A percentile compares a stretch with the other conserved stretches of the same genome.
phyloP scores from a whole-genome alignment of 2,329 filamentous ascomycete species.

The Aaosphaeria pasadenensis region DNA sequence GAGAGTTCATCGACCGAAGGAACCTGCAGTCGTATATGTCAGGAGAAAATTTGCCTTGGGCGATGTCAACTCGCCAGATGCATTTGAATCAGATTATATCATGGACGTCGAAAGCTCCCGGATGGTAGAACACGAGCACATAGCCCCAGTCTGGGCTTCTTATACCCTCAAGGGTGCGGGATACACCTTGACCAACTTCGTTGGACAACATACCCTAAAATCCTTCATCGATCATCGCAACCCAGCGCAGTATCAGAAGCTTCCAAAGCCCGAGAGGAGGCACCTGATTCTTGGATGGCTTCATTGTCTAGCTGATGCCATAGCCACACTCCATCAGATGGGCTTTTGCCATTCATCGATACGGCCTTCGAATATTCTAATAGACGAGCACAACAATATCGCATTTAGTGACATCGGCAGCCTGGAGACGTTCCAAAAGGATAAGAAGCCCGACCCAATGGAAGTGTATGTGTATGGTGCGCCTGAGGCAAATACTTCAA shows the following conservation, averaged over 20 bases:
- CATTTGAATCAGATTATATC: constrained; percentile 51
- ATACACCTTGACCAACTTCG: constrained; percentile 65
- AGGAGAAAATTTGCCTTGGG: constrained; percentile 58
- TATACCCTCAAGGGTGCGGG: constrained; percentile 64
- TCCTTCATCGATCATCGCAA: constrained; percentile 62
- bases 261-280: constrained; percentile 60
- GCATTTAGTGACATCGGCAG: constrained; percentile 62
- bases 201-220: constrained; percentile 64
- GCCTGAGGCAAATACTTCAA: constrained; percentile 53
- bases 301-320: constrained; percentile 66
- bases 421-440: constrained; percentile 49
- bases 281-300: constrained; percentile 69
- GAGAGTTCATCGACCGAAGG: constrained; percentile 64
- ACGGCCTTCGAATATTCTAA: constrained; percentile 66
- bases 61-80: constrained; percentile 22
- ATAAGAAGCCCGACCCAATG: constrained; percentile 58
- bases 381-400: constrained; percentile 63
- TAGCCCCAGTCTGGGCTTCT: constrained; percentile 69
- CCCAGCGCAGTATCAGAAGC: constrained; percentile 59
- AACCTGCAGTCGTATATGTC: constrained; percentile 56
- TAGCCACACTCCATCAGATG: constrained; percentile 65
- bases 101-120: constrained; percentile 59
- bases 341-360: constrained; percentile 67
- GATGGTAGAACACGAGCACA: constrained; percentile 62
- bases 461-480: constrained; percentile 72